Conservation (phyloP, 2,329 filamentous ascomycete species). For the Ilyonectria robusta region DNA sequence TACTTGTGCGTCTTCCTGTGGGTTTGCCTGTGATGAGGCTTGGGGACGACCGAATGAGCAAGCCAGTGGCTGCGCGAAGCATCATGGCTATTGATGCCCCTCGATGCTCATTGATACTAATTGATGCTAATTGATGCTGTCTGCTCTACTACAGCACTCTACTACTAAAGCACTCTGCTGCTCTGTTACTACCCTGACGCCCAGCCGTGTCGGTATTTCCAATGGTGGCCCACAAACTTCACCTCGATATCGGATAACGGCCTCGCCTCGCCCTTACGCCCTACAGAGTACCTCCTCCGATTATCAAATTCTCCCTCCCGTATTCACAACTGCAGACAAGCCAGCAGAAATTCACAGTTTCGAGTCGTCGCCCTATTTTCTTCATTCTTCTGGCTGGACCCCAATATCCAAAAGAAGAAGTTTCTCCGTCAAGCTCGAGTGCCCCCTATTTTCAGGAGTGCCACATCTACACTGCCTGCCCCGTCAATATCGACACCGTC, state of each 20-base stretch:
- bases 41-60: conserved; percentile 5
- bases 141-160: not conserved
- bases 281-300: not conserved
- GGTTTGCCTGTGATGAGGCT: conserved; percentile 2
- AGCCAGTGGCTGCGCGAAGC: conserved; percentile 1
- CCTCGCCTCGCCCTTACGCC: conserved; percentile 3
- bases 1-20: not conserved
- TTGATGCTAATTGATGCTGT: not conserved
- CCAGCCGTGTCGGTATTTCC: conserved; percentile 18
- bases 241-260: conserved; percentile 1
- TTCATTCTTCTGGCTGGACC: not conserved
- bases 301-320: conserved; percentile 3
- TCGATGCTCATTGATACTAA: not conserved
- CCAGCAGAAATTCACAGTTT: not conserved
- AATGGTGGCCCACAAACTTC: not conserved
- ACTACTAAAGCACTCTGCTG: not conserved
- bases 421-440: not conserved
- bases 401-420: not conserved
- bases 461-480: conserved; percentile 5
- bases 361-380: not conserved
- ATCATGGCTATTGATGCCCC: conserved; percentile 2
- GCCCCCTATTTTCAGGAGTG: conserved; percentile 5
- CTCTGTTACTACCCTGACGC: conserved; percentile 12
- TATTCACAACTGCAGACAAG: not conserved
- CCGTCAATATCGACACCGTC: conserved; percentile 3